Evolutionary conservation across 2,329 filamentous ascomycete species (phyloP).

Genomic region (Bipolaris cookei): DNA sequence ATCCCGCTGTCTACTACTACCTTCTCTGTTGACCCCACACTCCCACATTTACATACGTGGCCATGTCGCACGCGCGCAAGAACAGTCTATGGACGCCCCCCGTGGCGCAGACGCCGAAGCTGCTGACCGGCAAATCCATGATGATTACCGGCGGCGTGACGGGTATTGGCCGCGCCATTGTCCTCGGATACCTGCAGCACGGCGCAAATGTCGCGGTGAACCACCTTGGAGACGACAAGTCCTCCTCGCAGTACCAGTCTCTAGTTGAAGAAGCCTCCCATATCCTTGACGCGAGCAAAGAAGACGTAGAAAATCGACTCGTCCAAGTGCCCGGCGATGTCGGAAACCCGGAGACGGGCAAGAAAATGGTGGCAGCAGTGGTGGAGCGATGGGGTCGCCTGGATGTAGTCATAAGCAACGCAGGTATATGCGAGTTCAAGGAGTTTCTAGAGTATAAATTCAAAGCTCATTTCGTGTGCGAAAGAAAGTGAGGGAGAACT

Average conservation of each 20-base stretch:
- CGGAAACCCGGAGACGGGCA: constrained; percentile 73
- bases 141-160: constrained; percentile 88
- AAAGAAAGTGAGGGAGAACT: neutral
- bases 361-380: constrained; percentile 68
- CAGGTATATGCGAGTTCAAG: constrained; percentile 85
- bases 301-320: constrained; percentile 54
- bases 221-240: constrained; percentile 68
- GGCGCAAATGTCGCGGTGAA: constrained; percentile 82
- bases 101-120: constrained; percentile 37
- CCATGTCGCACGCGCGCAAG: constrained; percentile 17
- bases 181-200: constrained; percentile 77
- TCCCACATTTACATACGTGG: constrained; percentile 5
- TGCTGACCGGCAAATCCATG: constrained; percentile 77
- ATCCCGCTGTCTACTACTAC: neutral
- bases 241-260: constrained; percentile 54
- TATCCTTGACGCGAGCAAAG: constrained; percentile 20
- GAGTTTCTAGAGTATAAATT: constrained; percentile 74
- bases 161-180: constrained; percentile 85
- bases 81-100: constrained; percentile 19
- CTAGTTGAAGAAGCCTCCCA: constrained; percentile 53
- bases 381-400: constrained; percentile 64
- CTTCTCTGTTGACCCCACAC: constrained; percentile 1
- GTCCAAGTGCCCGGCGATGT: constrained; percentile 79
- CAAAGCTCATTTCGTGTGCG: neutral
- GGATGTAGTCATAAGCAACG: constrained; percentile 83